Percentiles rank a stretch among this genome's conserved stretches.
Evolutionary conservation across 208 protist species (phyloP).

Genomic region (Ichthyophonus hoferi): DNA sequence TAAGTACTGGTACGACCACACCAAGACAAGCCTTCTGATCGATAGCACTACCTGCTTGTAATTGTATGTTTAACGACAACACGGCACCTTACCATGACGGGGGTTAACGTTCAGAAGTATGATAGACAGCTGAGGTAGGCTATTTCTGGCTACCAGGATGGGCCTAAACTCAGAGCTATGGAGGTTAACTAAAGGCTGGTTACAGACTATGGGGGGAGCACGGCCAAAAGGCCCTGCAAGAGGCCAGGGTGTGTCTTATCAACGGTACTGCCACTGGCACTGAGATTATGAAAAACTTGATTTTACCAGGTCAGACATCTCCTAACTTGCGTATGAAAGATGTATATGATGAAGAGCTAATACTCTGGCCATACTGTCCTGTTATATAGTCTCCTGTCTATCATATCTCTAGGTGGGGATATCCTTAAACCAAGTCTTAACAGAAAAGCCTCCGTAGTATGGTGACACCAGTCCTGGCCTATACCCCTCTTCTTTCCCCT

Average conservation of each 20-base stretch:
- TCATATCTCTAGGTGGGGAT: not conserved
- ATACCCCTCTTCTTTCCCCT: not conserved
- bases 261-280: slow-evolving; percentile 78
- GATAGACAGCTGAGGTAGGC: not conserved
- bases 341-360: not conserved
- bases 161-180: not conserved
- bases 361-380: not conserved
- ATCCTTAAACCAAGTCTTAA: not conserved
- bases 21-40: too few species aligned
- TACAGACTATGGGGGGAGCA: slow-evolving; percentile 78
- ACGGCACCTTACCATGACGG: too few species aligned
- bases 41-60: too few species aligned
- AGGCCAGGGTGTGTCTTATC: slow-evolving; percentile 76
- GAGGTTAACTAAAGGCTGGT: not conserved
- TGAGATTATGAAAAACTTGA: slow-evolving; percentile 88
- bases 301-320: slow-evolving; percentile 72
- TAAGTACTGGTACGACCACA: too few species aligned
- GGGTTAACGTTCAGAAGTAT: not conserved
- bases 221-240: slow-evolving; percentile 78
- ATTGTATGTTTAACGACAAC: too few species aligned
- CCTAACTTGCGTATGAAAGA: not conserved
- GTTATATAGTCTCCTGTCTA: not conserved
- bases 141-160: not conserved
- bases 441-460: not conserved
- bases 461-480: not conserved